These are phyloP conservation scores for Beauveria varroae DNA, from an alignment of 2,329 filamentous ascomycete species.

Conservation along the genomic window DNA sequence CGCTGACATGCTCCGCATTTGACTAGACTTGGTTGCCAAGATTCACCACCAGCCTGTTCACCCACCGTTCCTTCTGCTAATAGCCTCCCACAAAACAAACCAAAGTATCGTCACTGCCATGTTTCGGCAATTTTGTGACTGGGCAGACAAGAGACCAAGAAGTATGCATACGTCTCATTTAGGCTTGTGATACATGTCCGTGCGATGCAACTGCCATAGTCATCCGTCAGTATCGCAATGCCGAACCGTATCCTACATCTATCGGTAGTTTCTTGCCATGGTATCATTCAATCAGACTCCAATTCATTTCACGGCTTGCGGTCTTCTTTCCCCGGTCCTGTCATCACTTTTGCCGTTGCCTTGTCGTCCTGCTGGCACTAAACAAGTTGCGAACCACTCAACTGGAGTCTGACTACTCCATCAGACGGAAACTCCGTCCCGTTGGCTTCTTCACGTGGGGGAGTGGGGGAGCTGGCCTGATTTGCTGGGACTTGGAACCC, in stretches of 20 bases:
- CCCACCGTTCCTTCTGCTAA: neutral
- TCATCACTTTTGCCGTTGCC: neutral
- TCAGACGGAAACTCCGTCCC: neutral
- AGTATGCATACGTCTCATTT: neutral
- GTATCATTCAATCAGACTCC: neutral
- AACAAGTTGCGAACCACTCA: neutral
- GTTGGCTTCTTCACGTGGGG: conserved; percentile 7
- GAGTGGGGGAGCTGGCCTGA: conserved; percentile 7
- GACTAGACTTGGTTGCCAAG: neutral
- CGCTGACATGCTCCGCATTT: neutral
- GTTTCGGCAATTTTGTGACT: neutral
- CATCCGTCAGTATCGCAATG: neutral
- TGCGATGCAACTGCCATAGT: neutral
- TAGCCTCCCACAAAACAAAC: neutral
- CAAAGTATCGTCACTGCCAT: neutral
- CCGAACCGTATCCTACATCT: neutral
- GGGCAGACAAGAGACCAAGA: neutral
- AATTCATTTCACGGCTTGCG: neutral
- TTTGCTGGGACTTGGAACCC: neutral
- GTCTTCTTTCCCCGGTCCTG: neutral
- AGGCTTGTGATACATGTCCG: neutral
- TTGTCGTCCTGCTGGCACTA: neutral
- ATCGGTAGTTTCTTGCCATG: neutral
- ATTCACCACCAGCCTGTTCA: neutral
- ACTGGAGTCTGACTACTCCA: neutral